Conservation (phyloP, 805 yeast genomes). For the Barnettozyma californica region DNA sequence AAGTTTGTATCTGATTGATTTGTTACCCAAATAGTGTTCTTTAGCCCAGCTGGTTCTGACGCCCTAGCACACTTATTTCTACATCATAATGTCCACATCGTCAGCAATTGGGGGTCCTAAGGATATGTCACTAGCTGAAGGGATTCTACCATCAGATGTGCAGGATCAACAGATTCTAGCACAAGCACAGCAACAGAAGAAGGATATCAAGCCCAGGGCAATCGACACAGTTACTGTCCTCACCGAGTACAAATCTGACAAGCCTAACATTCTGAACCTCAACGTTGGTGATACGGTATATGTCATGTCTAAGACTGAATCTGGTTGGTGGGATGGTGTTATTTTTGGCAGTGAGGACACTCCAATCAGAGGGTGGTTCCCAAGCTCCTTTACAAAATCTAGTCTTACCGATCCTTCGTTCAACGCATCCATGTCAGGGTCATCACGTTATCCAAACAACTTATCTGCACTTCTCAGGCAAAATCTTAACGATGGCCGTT, state of each 20-base stretch:
- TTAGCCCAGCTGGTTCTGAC: slow-evolving; percentile 5
- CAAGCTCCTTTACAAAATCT: slow-evolving; percentile 51
- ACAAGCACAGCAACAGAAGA: neutral
- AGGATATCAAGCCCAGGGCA: slow-evolving; percentile 20
- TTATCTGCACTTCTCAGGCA: slow-evolving; percentile 20
- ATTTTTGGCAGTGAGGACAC: slow-evolving; percentile 26
- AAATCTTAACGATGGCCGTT: slow-evolving; percentile 15
- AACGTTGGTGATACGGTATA: slow-evolving; percentile 64
- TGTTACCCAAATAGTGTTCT: neutral
- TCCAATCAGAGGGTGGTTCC: slow-evolving; percentile 77
- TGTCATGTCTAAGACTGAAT: slow-evolving; percentile 56
- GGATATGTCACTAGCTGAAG: neutral
- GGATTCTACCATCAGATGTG: neutral
- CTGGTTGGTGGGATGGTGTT: slow-evolving; percentile 91
- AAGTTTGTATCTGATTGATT: neutral
- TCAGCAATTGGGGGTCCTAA: slow-evolving; percentile 1
- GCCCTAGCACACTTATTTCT: neutral
- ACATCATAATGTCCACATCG: neutral
- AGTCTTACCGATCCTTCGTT: neutral
- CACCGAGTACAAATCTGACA: slow-evolving; percentile 49
- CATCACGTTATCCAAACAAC: slow-evolving; percentile 10
- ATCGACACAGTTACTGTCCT: slow-evolving; percentile 56
- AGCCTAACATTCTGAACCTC: slow-evolving; percentile 46
- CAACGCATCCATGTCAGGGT: slow-evolving; percentile 7
- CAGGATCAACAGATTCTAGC: neutral